Evolutionary conservation across 495 filamentous ascomycete genomes (phyloP).

Genomic region (Daldinia concentrica): DNA sequence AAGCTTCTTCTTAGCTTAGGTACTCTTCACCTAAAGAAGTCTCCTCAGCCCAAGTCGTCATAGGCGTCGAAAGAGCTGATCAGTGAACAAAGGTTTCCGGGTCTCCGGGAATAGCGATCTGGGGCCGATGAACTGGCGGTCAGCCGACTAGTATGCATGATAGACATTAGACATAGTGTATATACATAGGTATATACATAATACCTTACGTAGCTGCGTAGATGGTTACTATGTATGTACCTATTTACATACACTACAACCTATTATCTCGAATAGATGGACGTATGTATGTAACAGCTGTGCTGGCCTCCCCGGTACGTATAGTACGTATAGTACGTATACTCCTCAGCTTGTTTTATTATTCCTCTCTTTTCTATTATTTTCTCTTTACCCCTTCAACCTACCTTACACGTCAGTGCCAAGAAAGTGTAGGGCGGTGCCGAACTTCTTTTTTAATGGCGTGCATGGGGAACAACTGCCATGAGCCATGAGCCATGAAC

Average conservation of each 20-base stretch:
- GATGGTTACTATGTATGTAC: neutral
- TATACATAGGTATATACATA: neutral
- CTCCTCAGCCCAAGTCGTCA: slow-evolving; percentile 13
- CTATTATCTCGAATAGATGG: neutral
- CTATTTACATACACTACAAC: neutral
- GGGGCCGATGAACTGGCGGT: slow-evolving; percentile 49
- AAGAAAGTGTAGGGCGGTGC: slow-evolving; percentile 35
- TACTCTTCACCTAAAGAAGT: neutral
- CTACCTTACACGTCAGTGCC: slow-evolving; percentile 32
- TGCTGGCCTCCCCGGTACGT: neutral
- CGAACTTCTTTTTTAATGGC: slow-evolving; percentile 45
- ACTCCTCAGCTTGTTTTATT: neutral
- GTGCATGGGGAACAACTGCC: slow-evolving; percentile 43
- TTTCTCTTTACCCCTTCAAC: slow-evolving; percentile 8
- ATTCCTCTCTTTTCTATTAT: slow-evolving; percentile 2
- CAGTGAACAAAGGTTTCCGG: slow-evolving; percentile 29
- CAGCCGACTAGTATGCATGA: slow-evolving; percentile 37
- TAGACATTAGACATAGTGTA: slow-evolving; percentile 5
- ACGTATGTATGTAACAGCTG: neutral
- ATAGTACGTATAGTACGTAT: slow-evolving; percentile 6
- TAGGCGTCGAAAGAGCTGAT: slow-evolving; percentile 11
- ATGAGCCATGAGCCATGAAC: slow-evolving; percentile 52
- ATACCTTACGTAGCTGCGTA: neutral
- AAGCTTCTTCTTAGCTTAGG: slow-evolving; percentile 1
- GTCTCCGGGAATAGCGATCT: slow-evolving; percentile 46